Conservation (phyloP, 108 stramenopile species). For the Schizochytrium sp. region DNA sequence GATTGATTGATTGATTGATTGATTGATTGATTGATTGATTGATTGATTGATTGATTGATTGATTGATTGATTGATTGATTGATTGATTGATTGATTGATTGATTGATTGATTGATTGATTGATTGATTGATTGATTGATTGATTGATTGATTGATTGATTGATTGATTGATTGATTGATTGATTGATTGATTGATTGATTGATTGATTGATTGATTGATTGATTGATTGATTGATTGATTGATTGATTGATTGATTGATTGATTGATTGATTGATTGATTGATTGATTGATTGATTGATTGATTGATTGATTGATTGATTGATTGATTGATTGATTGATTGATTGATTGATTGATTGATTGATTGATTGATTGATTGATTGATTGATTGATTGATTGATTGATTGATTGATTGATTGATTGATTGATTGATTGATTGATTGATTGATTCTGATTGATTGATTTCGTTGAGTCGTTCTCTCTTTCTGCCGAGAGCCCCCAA, state of each 20-base stretch:
- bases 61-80: slow-evolving; percentile 10
- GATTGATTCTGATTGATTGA: slow-evolving; percentile 8
- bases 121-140: slow-evolving; percentile 10
- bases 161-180: too few species aligned
- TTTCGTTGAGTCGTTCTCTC: background rate
- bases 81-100: slow-evolving; percentile 10
- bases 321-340: background rate
- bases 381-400: background rate
- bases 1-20: background rate
- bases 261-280: too few species aligned
- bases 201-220: too few species aligned
- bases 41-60: slow-evolving; percentile 10
- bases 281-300: too few species aligned
- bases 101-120: slow-evolving; percentile 10
- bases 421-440: background rate
- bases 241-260: too few species aligned
- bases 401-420: background rate
- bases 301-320: too few species aligned
- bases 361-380: background rate
- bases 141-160: slow-evolving; percentile 1
- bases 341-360: background rate
- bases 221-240: too few species aligned
- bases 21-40: slow-evolving; percentile 10
- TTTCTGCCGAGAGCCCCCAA: too few species aligned
- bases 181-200: too few species aligned